phyloP scores from a whole-genome alignment of 305 asterid genomes.

The Fraxinus sp. region DNA sequence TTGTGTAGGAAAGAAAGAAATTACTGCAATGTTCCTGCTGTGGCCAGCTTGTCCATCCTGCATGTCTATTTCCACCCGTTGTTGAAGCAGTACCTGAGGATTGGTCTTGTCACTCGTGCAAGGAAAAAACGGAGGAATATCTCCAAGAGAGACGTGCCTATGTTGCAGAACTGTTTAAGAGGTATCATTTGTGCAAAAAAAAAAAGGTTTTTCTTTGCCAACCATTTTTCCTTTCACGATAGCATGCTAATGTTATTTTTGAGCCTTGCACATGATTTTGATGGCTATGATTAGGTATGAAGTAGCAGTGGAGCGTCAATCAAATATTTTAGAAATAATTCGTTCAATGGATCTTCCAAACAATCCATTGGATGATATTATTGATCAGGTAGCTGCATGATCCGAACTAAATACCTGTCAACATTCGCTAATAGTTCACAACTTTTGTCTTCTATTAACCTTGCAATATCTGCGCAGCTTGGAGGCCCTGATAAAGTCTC shows the following conservation, averaged over 20 bases:
- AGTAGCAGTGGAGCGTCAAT: constrained; percentile 73
- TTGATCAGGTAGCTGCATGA: constrained; percentile 70
- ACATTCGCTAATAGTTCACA: neutral
- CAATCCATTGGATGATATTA: constrained; percentile 97
- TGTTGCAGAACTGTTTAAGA: constrained; percentile 64
- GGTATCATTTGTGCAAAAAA: constrained; percentile 44
- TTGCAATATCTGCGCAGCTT: constrained; percentile 55
- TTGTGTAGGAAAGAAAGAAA: constrained; percentile 79
- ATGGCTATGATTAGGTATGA: constrained; percentile 40
- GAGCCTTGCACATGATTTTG: constrained; percentile 10
- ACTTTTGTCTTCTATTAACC: constrained; percentile 20
- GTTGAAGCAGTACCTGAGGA: constrained; percentile 56
- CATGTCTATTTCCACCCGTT: constrained; percentile 82
- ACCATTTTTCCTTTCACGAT: neutral
- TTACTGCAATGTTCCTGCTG: constrained; percentile 93
- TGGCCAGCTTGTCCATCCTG: constrained; percentile 79
- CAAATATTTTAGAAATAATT: constrained; percentile 69
- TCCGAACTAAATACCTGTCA: constrained; percentile 13
- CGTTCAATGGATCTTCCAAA: constrained; percentile 94
- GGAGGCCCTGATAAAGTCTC: constrained; percentile 98
- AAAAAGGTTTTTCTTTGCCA: neutral
- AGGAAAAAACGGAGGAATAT: constrained; percentile 87
- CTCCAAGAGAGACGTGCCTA: constrained; percentile 73
- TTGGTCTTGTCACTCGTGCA: constrained; percentile 93
- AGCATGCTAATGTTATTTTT: neutral